Conservation (phyloP, 1,139 yeast species). For the Scheffersomyces parashehatae region DNA sequence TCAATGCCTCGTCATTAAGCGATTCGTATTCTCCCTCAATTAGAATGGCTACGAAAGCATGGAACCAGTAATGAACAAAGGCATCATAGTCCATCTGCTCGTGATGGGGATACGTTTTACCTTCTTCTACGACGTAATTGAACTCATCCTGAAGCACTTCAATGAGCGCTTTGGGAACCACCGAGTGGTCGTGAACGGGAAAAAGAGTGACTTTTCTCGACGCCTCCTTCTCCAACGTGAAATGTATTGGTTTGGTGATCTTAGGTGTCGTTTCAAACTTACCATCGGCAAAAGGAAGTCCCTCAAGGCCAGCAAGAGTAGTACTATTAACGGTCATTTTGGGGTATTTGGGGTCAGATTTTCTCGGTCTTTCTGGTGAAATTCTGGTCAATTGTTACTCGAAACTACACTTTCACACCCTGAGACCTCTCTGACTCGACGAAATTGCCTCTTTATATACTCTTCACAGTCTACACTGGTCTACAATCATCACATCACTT, state of each 20-base stretch:
- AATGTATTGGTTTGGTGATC: slow-evolving; percentile 26
- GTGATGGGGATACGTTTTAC: slow-evolving; percentile 50
- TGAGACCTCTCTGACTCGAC: too few relatives aligned
- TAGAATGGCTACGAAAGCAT: slow-evolving; percentile 46
- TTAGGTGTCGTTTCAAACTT: slow-evolving; percentile 20
- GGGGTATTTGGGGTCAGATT: too few relatives aligned
- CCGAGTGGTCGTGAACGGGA: slow-evolving; percentile 27
- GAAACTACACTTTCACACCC: too few relatives aligned
- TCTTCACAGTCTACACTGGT: too few relatives aligned
- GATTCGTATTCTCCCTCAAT: slow-evolving; percentile 36
- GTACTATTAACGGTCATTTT: not conserved
- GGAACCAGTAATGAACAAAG: slow-evolving; percentile 45
- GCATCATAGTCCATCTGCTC: slow-evolving; percentile 23
- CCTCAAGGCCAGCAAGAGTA: slow-evolving; percentile 2
- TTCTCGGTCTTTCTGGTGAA: too few relatives aligned
- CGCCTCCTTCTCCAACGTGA: slow-evolving; percentile 30
- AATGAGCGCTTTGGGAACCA: slow-evolving; percentile 38
- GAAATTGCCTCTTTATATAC: too few relatives aligned
- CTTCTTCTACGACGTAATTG: slow-evolving; percentile 50
- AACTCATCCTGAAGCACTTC: slow-evolving; percentile 37
- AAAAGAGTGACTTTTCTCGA: slow-evolving; percentile 33
- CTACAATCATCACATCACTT: too few relatives aligned
- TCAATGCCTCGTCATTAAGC: slow-evolving; percentile 12
- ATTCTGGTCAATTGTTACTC: too few relatives aligned
- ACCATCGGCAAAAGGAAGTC: slow-evolving; percentile 39